phyloP scores from a whole-genome alignment of 345 rosid species.

The Leavenworthia alabamica region DNA sequence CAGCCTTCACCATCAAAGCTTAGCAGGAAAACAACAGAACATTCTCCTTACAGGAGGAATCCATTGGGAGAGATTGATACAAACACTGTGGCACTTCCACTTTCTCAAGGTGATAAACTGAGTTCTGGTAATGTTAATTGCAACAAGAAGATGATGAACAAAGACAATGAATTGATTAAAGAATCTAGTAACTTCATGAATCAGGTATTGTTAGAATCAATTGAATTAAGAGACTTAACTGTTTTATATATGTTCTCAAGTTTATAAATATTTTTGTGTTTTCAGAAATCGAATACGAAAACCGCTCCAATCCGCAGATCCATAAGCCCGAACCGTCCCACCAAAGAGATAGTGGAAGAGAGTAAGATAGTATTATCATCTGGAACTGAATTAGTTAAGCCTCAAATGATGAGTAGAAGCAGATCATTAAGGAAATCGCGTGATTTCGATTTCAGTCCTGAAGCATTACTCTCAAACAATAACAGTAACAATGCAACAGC shows the following conservation, averaged over 20 bases:
- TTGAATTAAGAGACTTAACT: neutral
- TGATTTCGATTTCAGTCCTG: conserved; percentile 65
- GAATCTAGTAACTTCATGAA: conserved; percentile 23
- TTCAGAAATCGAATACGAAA: conserved; percentile 15
- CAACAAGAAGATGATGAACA: conserved; percentile 28
- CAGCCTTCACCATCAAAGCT: conserved; percentile 44
- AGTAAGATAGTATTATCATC: conserved; percentile 25
- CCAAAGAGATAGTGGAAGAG: conserved; percentile 35
- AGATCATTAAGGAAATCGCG: conserved; percentile 69
- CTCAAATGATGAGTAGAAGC: conserved; percentile 52
- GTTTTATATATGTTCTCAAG: no score
- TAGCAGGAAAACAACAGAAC: conserved; percentile 84
- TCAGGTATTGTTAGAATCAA: conserved; percentile 32
- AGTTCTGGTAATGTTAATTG: conserved; percentile 15
- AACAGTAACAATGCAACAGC: conserved; percentile 34
- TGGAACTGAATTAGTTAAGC: conserved; percentile 36
- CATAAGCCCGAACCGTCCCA: conserved; percentile 24
- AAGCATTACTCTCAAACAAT: conserved; percentile 31
- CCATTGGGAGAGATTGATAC: conserved; percentile 65
- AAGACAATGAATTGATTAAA: conserved; percentile 21
- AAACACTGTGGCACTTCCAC: conserved; percentile 42
- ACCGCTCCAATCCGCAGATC: conserved; percentile 16
- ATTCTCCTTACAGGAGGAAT: conserved; percentile 67
- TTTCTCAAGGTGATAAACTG: conserved; percentile 30
- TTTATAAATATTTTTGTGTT: neutral